Conservation (phyloP, 2,329 filamentous ascomycete species). For the Neopestalotiopsis sp. region DNA sequence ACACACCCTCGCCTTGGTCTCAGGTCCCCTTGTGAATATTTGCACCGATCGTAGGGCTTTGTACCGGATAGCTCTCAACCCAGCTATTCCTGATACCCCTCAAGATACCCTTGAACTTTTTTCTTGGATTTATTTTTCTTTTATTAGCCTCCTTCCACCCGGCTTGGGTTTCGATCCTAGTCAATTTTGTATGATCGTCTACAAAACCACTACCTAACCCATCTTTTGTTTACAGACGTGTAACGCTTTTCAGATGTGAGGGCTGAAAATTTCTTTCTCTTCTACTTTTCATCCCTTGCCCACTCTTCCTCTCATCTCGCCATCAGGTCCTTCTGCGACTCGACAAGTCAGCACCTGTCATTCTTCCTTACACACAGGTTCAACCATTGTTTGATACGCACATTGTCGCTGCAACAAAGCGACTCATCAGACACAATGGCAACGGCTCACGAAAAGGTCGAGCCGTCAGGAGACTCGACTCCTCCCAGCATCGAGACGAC, state of each 20-base stretch:
- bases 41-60: background rate
- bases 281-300: background rate
- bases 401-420: background rate
- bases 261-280: background rate
- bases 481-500: conserved; percentile 18
- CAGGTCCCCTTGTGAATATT: background rate
- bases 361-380: background rate
- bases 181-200: background rate
- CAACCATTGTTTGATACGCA: background rate
- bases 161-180: background rate
- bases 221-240: background rate
- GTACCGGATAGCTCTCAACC: background rate
- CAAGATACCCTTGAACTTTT: background rate
- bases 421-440: background rate
- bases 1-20: conserved; percentile 7
- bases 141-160: background rate
- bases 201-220: background rate
- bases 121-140: background rate
- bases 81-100: background rate
- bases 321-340: background rate
- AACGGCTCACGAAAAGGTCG: conserved; percentile 10
- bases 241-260: background rate
- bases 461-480: conserved; percentile 18
- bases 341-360: background rate
- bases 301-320: background rate